Conservation (phyloP, 208 protist species). For the Leishmania arabica region DNA sequence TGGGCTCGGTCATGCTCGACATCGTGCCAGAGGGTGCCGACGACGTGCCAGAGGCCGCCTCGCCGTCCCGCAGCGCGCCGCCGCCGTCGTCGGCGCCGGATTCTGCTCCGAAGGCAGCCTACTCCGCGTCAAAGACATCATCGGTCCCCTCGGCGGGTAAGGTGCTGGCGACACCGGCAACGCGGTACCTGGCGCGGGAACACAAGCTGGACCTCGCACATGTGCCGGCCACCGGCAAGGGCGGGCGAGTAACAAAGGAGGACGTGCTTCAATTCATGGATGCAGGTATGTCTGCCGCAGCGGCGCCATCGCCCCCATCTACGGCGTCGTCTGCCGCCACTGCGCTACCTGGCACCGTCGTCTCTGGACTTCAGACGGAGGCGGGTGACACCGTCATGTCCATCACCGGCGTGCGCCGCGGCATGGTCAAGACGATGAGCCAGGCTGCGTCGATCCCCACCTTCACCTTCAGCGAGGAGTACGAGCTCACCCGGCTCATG, state of each 20-base stretch:
- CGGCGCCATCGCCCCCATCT: background rate
- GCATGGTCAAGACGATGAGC: conserved; percentile 95
- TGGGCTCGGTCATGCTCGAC: conserved; percentile 88
- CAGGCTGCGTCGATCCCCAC: conserved; percentile 83
- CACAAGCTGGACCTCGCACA: conserved; percentile 76
- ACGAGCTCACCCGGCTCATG: conserved; percentile 82
- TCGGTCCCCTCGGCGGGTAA: conserved; percentile 21
- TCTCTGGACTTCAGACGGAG: conserved; percentile 7
- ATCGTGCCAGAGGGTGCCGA: conserved; percentile 44
- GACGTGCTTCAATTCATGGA: conserved; percentile 65
- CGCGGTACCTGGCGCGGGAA: conserved; percentile 85
- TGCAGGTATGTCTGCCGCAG: background rate
- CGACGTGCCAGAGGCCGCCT: background rate
- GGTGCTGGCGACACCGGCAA: conserved; percentile 91
- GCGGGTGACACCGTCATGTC: conserved; percentile 42
- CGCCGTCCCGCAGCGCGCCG: background rate
- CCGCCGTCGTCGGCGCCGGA: background rate
- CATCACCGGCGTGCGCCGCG: conserved; percentile 50
- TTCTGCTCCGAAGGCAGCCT: background rate
- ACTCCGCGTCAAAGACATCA: background rate
- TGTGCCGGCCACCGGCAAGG: conserved; percentile 67
- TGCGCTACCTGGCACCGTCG: background rate
- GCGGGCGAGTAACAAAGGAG: conserved; percentile 93
- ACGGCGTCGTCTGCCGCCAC: background rate
- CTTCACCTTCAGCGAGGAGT: conserved; percentile 93